Evolutionary conservation across 208 protist species (phyloP).

Genomic region (Wallacemonas rigidus): DNA sequence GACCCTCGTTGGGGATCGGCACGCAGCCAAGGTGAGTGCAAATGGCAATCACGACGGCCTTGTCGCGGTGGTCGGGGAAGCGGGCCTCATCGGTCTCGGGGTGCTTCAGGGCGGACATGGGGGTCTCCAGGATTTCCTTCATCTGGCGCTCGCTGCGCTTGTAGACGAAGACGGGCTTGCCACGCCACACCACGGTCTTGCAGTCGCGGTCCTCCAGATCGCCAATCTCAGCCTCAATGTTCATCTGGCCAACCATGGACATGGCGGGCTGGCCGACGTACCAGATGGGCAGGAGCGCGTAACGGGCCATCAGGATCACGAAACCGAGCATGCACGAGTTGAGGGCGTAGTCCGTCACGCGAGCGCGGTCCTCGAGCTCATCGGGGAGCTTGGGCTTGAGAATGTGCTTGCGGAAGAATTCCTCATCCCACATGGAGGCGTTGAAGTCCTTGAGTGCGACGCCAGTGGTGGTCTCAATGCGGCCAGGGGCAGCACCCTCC

Average conservation of each 20-base stretch:
- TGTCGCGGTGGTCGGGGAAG: constrained; percentile 86
- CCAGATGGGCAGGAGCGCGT: constrained; percentile 82
- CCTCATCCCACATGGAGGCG: constrained; percentile 89
- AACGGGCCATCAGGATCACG: constrained; percentile 82
- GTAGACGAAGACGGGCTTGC: constrained; percentile 99
- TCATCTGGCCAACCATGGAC: constrained; percentile 95
- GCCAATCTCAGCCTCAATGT: constrained; percentile 97
- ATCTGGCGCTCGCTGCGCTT: constrained; percentile 96
- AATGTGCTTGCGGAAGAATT: constrained; percentile 93
- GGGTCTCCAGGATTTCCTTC: constrained; percentile 72
- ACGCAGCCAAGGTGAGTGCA: constrained; percentile 99
- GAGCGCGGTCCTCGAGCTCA: constrained; percentile 77
- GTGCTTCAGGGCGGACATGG: constrained; percentile 93
- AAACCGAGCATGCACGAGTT: constrained; percentile 86
- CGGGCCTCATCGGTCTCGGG: constrained; percentile 94
- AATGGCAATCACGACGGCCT: constrained; percentile 97
- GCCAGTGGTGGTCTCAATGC: constrained; percentile 84
- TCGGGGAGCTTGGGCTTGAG: constrained; percentile 88
- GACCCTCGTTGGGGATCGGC: constrained; percentile 96
- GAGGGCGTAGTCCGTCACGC: constrained; percentile 88
- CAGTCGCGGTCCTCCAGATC: constrained; percentile 90
- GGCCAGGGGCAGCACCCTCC: constrained; percentile 63
- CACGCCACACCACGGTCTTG: constrained; percentile 97
- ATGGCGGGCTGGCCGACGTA: constrained; percentile 88
- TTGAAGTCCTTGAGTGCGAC: constrained; percentile 87